These are phyloP conservation scores for Hypoxylon rubiginosum DNA, from an alignment of 2,329 filamentous ascomycete genomes.

Conservation along the genomic window DNA sequence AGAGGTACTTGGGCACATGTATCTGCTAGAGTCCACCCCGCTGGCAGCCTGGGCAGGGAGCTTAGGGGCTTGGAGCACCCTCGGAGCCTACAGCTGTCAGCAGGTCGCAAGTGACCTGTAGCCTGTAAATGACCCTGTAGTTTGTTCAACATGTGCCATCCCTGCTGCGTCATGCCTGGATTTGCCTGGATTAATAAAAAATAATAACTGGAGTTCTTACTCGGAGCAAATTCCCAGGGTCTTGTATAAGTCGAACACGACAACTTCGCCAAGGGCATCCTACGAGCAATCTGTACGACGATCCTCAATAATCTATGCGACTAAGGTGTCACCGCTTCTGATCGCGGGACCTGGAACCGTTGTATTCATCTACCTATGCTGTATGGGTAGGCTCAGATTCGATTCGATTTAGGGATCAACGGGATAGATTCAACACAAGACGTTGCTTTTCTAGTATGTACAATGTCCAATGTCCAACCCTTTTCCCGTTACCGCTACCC, in stretches of 20 bases:
- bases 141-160: conserved; percentile 11
- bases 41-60: conserved; percentile 1
- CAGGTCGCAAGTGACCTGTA: not conserved
- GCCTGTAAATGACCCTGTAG: too few relatives aligned
- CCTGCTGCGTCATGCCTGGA: conserved; percentile 22
- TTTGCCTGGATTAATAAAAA: not conserved
- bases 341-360: conserved; percentile 15
- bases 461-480: conserved; percentile 22
- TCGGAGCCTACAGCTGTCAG: not conserved
- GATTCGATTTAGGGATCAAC: not conserved
- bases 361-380: not conserved
- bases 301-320: not conserved
- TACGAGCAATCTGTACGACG: not conserved
- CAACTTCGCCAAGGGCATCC: not conserved
- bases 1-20: conserved; percentile 13
- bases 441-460: conserved; percentile 3
- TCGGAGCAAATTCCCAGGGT: conserved; percentile 17
- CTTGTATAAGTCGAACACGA: conserved; percentile 17
- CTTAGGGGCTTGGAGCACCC: not conserved
- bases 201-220: conserved; percentile 15
- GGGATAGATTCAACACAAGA: not conserved
- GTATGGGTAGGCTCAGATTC: not conserved
- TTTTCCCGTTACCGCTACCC: conserved; percentile 7
- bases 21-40: not conserved
- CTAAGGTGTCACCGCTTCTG: conserved; percentile 9